Percentiles rank a stretch among this genome's conserved stretches.
Evolutionary conservation across 139 green algal species (phyloP).

Genomic region (Micractinium conductrix): DNA sequence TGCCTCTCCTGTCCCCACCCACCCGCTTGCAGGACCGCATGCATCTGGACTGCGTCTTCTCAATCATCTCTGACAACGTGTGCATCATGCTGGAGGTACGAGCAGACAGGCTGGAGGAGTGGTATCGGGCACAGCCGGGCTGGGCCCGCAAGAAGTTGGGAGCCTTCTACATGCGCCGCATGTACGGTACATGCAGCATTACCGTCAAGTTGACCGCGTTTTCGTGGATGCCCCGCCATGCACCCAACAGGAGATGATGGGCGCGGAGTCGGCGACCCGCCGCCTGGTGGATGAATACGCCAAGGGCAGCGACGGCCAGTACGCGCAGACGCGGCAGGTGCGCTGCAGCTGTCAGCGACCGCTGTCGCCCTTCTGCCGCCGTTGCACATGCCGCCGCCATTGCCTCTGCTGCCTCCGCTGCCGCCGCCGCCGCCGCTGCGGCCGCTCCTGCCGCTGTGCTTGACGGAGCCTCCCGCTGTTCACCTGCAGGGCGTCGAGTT

Average conservation of each 20-base stretch:
- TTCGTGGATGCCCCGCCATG: background rate
- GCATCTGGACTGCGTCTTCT: slow-evolving; percentile 98
- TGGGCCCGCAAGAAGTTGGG: too few species aligned
- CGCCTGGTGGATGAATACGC: slow-evolving; percentile 72
- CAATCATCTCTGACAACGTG: slow-evolving; percentile 77
- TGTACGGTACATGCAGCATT: too few species aligned
- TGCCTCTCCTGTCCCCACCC: too few species aligned
- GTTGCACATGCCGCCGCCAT: too few species aligned
- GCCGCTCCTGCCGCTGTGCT: background rate
- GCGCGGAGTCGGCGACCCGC: slow-evolving; percentile 65
- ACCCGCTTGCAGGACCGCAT: slow-evolving; percentile 89
- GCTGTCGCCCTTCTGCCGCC: too few species aligned
- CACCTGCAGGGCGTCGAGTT: slow-evolving; percentile 82
- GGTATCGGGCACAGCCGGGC: too few species aligned
- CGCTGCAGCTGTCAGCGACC: too few species aligned
- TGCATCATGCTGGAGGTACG: slow-evolving; percentile 87
- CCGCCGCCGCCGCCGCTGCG: too few species aligned
- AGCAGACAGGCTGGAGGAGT: too few species aligned
- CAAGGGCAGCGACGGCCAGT: background rate
- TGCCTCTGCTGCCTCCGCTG: too few species aligned
- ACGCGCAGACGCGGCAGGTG: background rate
- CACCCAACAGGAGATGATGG: slow-evolving; percentile 75
- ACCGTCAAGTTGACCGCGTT: too few species aligned
- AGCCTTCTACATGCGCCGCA: too few species aligned
- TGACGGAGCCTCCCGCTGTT: background rate